These are phyloP conservation scores for Nakataea oryzae DNA, from an alignment of 2,329 filamentous ascomycete species.

Conservation along the genomic window DNA sequence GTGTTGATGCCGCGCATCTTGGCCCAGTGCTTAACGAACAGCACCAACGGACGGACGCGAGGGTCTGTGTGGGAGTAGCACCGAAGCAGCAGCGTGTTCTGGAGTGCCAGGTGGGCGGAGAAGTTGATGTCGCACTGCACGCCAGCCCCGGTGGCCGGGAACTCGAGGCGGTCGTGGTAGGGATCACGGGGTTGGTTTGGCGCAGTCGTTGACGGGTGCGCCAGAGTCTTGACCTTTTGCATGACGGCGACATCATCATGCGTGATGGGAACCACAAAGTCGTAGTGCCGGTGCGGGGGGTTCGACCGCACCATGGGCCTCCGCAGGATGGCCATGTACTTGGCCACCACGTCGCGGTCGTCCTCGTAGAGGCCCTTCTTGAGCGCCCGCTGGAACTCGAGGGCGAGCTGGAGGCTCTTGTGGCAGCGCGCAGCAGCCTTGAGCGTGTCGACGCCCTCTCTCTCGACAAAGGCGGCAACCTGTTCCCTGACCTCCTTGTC, in stretches of 20 bases:
- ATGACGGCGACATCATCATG: slow-evolving; percentile 22
- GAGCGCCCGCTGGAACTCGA: slow-evolving; percentile 43
- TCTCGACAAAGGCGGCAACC: slow-evolving; percentile 23
- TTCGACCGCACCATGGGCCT: slow-evolving; percentile 17
- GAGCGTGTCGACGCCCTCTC: slow-evolving; percentile 19
- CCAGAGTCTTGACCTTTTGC: slow-evolving; percentile 30
- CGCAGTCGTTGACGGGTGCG: slow-evolving; percentile 37
- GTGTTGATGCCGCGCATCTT: slow-evolving; percentile 79
- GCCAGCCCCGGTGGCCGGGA: slow-evolving; percentile 66
- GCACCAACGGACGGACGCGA: slow-evolving; percentile 65
- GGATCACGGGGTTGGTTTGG: slow-evolving; percentile 42
- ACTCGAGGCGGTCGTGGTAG: slow-evolving; percentile 57
- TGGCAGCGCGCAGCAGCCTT: slow-evolving; percentile 36
- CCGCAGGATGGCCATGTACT: slow-evolving; percentile 41
- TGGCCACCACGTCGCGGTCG: slow-evolving; percentile 24
- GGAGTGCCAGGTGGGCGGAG: slow-evolving; percentile 68
- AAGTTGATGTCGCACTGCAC: slow-evolving; percentile 92
- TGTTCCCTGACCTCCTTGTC: slow-evolving; percentile 31
- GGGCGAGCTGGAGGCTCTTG: slow-evolving; percentile 43
- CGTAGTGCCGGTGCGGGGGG: slow-evolving; percentile 11
- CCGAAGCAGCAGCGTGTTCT: slow-evolving; percentile 73
- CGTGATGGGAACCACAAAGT: slow-evolving; percentile 26
- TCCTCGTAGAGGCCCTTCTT: slow-evolving; percentile 33
- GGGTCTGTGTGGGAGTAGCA: slow-evolving; percentile 75
- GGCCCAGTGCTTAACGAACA: slow-evolving; percentile 88